Conservation (phyloP, 2,329 filamentous ascomycete species). For the Dothistroma pini region DNA sequence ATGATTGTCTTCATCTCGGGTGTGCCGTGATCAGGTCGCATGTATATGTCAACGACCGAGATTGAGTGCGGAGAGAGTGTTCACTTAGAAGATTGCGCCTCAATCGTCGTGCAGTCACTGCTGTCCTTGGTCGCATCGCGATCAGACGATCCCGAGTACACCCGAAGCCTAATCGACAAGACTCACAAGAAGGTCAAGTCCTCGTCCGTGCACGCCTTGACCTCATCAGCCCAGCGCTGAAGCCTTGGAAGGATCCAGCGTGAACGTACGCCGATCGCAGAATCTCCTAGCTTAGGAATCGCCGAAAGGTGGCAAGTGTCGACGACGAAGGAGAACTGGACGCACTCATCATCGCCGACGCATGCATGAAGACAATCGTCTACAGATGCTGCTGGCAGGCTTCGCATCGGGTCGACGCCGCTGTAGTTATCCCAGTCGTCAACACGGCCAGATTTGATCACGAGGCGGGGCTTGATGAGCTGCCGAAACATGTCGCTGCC, state of each 20-base stretch:
- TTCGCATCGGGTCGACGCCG: conserved; percentile 7
- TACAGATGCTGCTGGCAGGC: conserved; percentile 2
- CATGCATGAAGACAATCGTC: conserved; percentile 16
- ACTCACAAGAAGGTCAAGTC: background rate
- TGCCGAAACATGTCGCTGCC: conserved; percentile 28
- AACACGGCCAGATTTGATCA: conserved; percentile 16
- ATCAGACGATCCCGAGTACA: background rate
- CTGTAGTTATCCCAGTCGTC: conserved; percentile 31
- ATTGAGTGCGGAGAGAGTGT: too few species aligned
- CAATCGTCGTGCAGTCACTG: background rate
- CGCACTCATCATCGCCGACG: conserved; percentile 11
- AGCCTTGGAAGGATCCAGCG: conserved; percentile 20
- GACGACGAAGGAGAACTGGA: conserved; percentile 17
- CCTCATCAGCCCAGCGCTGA: conserved; percentile 11
- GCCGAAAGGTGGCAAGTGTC: conserved; percentile 14
- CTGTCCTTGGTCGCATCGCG: background rate
- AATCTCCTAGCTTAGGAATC: conserved; percentile 15
- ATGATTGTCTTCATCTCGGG: too few species aligned
- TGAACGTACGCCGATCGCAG: conserved; percentile 10
- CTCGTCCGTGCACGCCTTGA: background rate
- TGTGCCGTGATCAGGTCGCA: too few species aligned
- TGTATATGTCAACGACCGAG: too few species aligned
- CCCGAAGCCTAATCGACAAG: background rate
- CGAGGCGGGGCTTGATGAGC: conserved; percentile 26
- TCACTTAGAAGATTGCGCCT: too few species aligned